Conservation (phyloP, 2,329 filamentous ascomycete genomes). For the Coniosporium tulheliwenetii region DNA sequence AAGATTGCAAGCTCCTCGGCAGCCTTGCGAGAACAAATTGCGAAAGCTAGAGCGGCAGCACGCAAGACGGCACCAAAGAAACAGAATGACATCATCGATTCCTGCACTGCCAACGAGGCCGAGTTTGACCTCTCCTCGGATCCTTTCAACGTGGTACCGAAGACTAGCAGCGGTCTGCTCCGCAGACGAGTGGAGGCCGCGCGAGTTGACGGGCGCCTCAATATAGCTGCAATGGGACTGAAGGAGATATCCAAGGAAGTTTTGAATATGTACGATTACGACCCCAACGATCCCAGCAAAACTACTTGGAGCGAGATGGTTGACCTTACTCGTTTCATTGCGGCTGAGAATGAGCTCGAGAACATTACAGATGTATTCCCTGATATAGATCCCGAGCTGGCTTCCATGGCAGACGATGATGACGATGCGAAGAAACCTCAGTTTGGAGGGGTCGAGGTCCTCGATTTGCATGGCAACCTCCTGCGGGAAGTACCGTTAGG, state of each 20-base stretch:
- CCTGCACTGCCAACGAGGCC: constrained; percentile 24
- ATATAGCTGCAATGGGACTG: constrained; percentile 72
- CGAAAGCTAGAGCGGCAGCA: constrained; percentile 68
- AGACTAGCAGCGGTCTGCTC: constrained; percentile 50
- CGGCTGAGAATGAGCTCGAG: constrained; percentile 79
- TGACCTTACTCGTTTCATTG: constrained; percentile 69
- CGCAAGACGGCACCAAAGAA: constrained; percentile 23
- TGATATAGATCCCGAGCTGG: constrained; percentile 39
- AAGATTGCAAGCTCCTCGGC: constrained; percentile 54
- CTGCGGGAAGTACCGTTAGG: constrained; percentile 60
- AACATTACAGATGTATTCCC: constrained; percentile 61
- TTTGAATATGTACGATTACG: constrained; percentile 76
- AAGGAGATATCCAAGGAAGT: constrained; percentile 70
- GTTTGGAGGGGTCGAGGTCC: constrained; percentile 64
- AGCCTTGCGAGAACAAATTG: constrained; percentile 77
- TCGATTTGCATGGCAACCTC: constrained; percentile 78
- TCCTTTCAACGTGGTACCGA: constrained; percentile 54
- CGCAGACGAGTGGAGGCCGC: constrained; percentile 58
- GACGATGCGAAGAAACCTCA: constrained; percentile 56
- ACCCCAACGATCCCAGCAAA: constrained; percentile 45
- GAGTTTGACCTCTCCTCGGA: constrained; percentile 46
- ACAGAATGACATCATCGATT: constrained; percentile 1
- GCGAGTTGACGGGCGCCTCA: constrained; percentile 64
- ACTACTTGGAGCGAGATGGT: constrained; percentile 83
- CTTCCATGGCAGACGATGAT: constrained; percentile 34